Evolutionary conservation across 495 filamentous ascomycete species (phyloP).

Genomic region (Choiromyces venosus): DNA sequence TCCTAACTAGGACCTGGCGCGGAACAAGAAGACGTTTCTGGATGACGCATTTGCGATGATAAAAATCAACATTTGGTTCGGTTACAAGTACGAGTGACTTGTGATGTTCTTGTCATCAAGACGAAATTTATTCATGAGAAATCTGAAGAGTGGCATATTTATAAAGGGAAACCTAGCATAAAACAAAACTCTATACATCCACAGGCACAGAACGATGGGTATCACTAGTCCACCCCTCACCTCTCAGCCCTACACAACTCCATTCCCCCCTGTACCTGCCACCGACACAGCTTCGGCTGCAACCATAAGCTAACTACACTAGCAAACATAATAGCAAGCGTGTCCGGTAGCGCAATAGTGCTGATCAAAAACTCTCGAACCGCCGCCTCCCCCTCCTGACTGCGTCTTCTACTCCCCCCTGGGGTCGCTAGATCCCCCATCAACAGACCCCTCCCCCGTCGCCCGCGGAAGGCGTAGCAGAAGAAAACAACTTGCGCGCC

Average conservation of each 20-base stretch:
- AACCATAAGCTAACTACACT: conserved; percentile 36
- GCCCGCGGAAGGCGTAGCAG: background rate
- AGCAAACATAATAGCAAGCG: conserved; percentile 33
- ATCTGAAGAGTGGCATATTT: background rate
- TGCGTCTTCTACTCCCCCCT: background rate
- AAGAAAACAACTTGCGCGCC: conserved; percentile 13
- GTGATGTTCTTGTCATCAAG: background rate
- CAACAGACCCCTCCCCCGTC: background rate
- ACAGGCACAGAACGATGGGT: background rate
- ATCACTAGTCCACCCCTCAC: background rate
- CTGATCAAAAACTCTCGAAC: conserved; percentile 33
- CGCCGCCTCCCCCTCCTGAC: conserved; percentile 28
- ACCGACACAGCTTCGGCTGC: conserved; percentile 29
- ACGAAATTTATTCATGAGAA: background rate
- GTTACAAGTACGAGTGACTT: background rate
- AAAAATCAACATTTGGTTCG: background rate
- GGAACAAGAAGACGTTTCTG: no score
- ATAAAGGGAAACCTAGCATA: background rate
- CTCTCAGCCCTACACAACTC: conserved; percentile 14
- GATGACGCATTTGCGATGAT: no score
- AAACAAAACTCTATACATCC: background rate
- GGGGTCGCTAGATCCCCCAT: background rate
- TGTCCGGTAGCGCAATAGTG: conserved; percentile 37
- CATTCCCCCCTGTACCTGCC: conserved; percentile 29
- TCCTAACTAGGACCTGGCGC: no score